Conservation (phyloP, 1,284 basidiomycete species). For the Chondrostereum purpureum region DNA sequence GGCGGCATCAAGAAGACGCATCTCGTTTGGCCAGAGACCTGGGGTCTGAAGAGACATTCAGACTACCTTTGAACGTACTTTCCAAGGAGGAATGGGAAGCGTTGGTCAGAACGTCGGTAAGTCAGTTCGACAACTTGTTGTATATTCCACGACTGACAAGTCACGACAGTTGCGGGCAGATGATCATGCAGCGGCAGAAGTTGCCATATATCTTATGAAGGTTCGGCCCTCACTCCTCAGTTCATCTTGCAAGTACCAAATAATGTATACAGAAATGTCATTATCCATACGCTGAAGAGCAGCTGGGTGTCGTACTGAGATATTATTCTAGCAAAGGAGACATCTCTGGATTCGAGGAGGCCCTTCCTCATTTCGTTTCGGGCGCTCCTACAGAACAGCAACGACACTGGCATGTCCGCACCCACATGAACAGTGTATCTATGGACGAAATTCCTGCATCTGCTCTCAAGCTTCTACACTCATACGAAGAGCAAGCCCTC, state of each 20-base stretch:
- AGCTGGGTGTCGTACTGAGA: conserved; percentile 40
- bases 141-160: conserved; percentile 1
- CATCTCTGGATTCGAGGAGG: conserved; percentile 35
- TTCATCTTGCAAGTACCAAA: conserved; percentile 2
- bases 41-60: neutral
- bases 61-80: conserved; percentile 34
- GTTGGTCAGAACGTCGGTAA: conserved; percentile 35
- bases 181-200: conserved; percentile 29
- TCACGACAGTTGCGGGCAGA: conserved; percentile 24
- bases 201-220: conserved; percentile 39
- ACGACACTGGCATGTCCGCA: conserved; percentile 62
- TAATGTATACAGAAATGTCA: conserved; percentile 26
- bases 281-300: conserved; percentile 32
- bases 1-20: neutral
- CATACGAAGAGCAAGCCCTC: conserved; percentile 52
- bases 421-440: conserved; percentile 42
- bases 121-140: conserved; percentile 13
- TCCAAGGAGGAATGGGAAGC: conserved; percentile 46
- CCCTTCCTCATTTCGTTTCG: conserved; percentile 33
- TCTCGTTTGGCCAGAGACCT: neutral
- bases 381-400: conserved; percentile 46
- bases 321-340: conserved; percentile 45
- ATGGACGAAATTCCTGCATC: conserved; percentile 39
- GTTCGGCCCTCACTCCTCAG: conserved; percentile 26
- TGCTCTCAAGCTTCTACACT: conserved; percentile 57